Percentiles rank a stretch among this genome's conserved stretches.
These are phyloP conservation scores for Botrytis deweyae DNA, from an alignment of 2,329 filamentous ascomycete species.

Conservation along the genomic window DNA sequence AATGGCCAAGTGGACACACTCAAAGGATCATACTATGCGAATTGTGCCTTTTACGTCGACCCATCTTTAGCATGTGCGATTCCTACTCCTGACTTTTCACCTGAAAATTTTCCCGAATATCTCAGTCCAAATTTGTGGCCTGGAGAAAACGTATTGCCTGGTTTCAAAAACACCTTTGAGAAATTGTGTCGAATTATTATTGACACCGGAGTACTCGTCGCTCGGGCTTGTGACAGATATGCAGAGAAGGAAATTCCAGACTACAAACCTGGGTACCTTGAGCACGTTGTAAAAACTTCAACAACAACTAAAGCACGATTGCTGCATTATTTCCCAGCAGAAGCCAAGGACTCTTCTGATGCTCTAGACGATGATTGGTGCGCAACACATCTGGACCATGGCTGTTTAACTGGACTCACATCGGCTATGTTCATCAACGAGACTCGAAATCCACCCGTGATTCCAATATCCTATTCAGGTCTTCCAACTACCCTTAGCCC, in stretches of 20 bases:
- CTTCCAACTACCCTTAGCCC: constrained; percentile 44
- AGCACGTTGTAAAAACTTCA: constrained; percentile 81
- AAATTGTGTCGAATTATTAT: constrained; percentile 81
- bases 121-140: constrained; percentile 92
- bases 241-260: constrained; percentile 74
- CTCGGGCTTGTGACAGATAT: constrained; percentile 84
- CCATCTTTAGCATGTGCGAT: constrained; percentile 59
- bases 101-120: constrained; percentile 77
- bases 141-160: constrained; percentile 62
- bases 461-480: constrained; percentile 37
- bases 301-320: constrained; percentile 88
- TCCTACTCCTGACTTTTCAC: constrained; percentile 57
- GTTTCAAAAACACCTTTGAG: constrained; percentile 72
- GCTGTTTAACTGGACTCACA: constrained; percentile 89
- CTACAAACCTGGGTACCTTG: constrained; percentile 77
- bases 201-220: constrained; percentile 84
- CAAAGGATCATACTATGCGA: constrained; percentile 83
- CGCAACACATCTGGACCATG: constrained; percentile 85
- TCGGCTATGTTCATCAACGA: constrained; percentile 97
- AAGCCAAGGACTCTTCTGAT: constrained; percentile 39
- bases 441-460: constrained; percentile 42
- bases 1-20: constrained; percentile 75
- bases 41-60: constrained; percentile 75
- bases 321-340: constrained; percentile 85
- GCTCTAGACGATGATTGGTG: constrained; percentile 85